Conservation (phyloP, 768 basidiomycete genomes). For the Rubroboletus pulcherrimus region DNA sequence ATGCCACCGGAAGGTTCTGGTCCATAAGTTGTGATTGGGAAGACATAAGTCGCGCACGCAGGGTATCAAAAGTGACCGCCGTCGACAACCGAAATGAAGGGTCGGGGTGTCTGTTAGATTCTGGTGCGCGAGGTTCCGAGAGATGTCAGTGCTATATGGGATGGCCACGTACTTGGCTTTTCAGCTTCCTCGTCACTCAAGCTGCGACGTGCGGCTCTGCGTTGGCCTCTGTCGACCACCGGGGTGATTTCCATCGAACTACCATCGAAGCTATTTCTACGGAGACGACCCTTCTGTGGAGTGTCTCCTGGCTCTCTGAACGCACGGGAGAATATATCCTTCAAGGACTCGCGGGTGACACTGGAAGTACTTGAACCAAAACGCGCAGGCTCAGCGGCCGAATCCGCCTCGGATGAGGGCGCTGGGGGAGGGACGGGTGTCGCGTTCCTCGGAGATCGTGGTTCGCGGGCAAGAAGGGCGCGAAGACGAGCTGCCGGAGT, state of each 20-base stretch:
- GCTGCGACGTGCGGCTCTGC: constrained; percentile 53
- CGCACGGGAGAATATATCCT: constrained; percentile 63
- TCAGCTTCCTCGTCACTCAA: constrained; percentile 68
- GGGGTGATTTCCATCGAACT: constrained; percentile 61
- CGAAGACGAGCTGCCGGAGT: constrained; percentile 63
- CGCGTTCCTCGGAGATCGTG: constrained; percentile 34
- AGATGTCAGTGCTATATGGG: constrained; percentile 7
- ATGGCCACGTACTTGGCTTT: constrained; percentile 43
- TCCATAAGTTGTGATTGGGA: constrained; percentile 38
- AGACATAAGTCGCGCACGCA: constrained; percentile 44
- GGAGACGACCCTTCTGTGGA: constrained; percentile 49
- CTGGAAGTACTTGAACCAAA: constrained; percentile 38
- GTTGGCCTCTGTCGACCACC: constrained; percentile 35
- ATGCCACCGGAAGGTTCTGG: constrained; percentile 29
- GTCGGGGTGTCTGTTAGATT: constrained; percentile 26
- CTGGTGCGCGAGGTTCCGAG: constrained; percentile 14
- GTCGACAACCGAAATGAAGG: constrained; percentile 42
- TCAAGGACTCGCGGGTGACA: constrained; percentile 54
- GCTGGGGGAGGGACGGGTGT: constrained; percentile 25
- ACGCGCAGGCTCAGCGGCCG: constrained; percentile 8
- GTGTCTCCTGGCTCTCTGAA: constrained; percentile 62
- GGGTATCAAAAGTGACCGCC: constrained; percentile 43
- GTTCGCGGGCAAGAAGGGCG: constrained; percentile 52
- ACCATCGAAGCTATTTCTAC: constrained; percentile 56
- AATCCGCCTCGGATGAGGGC: constrained; percentile 28